Base-by-base conservation (phyloP, 176 grass and related monocot species). In the Alopecurus myosuroides region DNA sequence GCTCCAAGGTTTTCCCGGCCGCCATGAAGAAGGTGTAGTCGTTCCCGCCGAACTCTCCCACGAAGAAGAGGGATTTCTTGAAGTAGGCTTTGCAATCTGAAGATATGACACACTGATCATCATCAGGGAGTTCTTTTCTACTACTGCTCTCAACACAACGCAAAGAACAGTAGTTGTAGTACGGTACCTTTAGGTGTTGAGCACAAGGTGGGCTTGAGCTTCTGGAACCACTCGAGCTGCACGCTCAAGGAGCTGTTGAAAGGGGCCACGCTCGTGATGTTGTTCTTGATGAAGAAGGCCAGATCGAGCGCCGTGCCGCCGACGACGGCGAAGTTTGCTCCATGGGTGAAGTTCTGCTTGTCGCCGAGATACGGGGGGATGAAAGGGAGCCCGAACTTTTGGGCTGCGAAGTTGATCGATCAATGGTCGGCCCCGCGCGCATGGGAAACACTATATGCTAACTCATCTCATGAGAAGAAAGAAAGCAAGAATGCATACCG, bases 161-260 rank as follows among this genome's bases (percentile, higher is more conserved):
- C 53, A 25, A 57, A 10, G 20, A 55, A 44, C 45, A 46, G 13
- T 53, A 20, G 18, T 50, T 1, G 14, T 17, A 50, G 15, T 3
- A 53, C 1, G 22, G 20, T 41, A 71, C 86, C 69, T 64, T 73
- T 22, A 11, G 80, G 30, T 42, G 87, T 82, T 23, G 57, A 76
- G 78, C 88, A 90, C 42, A 90, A 25, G 45, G 51, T 50, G 23
- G 88, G 84, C 50, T 89, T 89, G 13, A 89, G 56, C 74, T 79
- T 29, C 30, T 40, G 26, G 82, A 89, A 89, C 87, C 87, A 89
- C 17, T 68, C 74, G 17, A 89, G 72, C 70, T 89, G 87, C 82
- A 89, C 87, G 62, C 60, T 73, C n/a, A 89, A 30, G 20, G 87
- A 79, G 77, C 19, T 85, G 53, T 89, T 89, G 15, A 56, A 85